These are phyloP conservation scores for Suillus subalutaceus DNA, from an alignment of 768 basidiomycete genomes.

Conservation along the genomic window DNA sequence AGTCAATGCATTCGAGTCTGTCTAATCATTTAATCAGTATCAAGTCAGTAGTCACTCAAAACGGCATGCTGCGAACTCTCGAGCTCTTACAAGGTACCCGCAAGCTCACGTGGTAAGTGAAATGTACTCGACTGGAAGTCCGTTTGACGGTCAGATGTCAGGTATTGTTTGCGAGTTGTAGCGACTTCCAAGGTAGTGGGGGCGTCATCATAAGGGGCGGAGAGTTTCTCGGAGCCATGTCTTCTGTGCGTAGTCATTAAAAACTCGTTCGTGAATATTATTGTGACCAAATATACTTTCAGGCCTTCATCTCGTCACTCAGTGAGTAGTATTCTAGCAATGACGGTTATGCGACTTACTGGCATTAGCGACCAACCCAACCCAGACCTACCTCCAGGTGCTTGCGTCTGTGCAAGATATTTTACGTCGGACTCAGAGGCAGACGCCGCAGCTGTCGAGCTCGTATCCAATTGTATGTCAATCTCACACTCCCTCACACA, in stretches of 20 bases:
- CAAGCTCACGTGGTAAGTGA: background rate
- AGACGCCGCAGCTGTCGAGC: constrained; percentile 6
- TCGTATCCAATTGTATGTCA: background rate
- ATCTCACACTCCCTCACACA: background rate
- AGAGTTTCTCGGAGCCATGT: constrained; percentile 9
- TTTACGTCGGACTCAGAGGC: constrained; percentile 2
- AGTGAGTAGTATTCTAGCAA: background rate
- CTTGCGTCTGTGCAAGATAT: background rate
- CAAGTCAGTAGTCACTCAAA: background rate
- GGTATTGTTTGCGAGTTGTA: constrained; percentile 4
- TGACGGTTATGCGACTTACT: constrained; percentile 7
- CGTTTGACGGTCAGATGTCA: background rate
- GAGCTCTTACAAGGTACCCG: background rate
- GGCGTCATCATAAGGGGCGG: constrained; percentile 6
- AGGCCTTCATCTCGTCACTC: constrained; percentile 8
- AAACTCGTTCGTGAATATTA: too few relatives aligned
- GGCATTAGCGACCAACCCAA: background rate
- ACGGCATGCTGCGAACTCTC: background rate
- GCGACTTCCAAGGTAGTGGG: constrained; percentile 1
- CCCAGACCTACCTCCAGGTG: background rate
- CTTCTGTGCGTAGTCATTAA: background rate
- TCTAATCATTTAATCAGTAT: background rate
- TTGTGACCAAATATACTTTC: background rate
- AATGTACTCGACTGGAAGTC: background rate
- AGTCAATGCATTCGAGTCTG: background rate